These are phyloP conservation scores for Salvia rosmarinus DNA, from an alignment of 257 asterid genomes.

Conservation along the genomic window DNA sequence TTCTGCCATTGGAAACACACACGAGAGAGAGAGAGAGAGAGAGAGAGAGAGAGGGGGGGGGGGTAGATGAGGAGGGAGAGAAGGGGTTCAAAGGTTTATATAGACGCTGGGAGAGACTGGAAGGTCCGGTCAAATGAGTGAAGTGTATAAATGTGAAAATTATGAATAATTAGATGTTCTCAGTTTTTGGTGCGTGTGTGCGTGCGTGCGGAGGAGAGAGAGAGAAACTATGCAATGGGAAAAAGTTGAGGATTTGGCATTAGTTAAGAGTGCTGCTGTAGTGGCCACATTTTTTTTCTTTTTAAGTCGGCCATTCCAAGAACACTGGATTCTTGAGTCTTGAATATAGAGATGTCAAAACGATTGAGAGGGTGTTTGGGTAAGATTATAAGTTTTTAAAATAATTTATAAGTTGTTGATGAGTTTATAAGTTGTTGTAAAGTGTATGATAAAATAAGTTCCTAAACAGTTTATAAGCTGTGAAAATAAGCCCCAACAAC, in stretches of 20 bases:
- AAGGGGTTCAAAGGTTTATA: conserved; percentile 55
- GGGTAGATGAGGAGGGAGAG: conserved; percentile 59
- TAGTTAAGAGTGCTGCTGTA: no score
- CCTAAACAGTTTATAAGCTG: no score
- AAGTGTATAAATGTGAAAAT: background rate
- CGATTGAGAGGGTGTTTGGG: no score
- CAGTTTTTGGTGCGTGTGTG: background rate
- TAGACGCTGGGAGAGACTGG: conserved; percentile 38
- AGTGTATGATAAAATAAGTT: no score
- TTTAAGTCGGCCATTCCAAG: background rate
- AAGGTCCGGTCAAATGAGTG: conserved; percentile 47
- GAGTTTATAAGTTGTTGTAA: no score
- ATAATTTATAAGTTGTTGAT: no score
- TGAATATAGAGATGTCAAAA: no score
- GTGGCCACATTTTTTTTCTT: background rate
- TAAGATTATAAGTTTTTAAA: no score
- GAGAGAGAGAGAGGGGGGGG: conserved; percentile 39
- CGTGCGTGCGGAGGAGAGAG: background rate
- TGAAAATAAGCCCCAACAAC: no score
- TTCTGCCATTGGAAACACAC: conserved; percentile 58
- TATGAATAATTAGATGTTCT: background rate
- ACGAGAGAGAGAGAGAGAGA: conserved; percentile 33
- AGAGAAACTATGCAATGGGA: background rate
- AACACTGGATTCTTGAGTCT: background rate
- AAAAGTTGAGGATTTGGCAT: background rate